Base-by-base conservation (phyloP, 192 early-diverging fungal genomes). In the Dissophora ornata region DNA sequence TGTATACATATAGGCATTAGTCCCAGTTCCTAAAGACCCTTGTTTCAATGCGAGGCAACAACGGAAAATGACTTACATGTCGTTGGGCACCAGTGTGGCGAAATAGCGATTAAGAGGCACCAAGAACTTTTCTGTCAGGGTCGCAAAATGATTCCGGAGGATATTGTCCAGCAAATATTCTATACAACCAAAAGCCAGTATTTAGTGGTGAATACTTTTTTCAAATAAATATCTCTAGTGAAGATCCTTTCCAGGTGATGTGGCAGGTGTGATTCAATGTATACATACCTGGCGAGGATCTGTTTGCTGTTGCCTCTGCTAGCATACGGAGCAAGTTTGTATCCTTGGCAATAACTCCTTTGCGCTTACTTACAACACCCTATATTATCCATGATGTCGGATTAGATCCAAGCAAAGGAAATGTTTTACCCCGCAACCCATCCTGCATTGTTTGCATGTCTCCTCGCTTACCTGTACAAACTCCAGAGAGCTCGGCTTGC, bases 101-200 rank as follows among this genome's bases (percentile, higher is more conserved):
- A 97, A 99, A 71, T 98, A 94, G 15, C 94, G 89, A 67, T 98
- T 94, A 53, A 99, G 81, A n/a, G 97, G 97, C 26, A 93, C 94
- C 63, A 99, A 79, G 66, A 99, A 97, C 81, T 92, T 87, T 66
- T 96, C 95, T 0, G 96, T 96, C 44, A 99, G 78, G 47, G 97
- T 96, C 18, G 93, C 86, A 87, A 98, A 98, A 75, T 99, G 89
- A 49, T 95, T 83, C 24, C 97, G 85, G 41, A 99, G 80, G 70
- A 91, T 91, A 80, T 99, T 99, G 84, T 99, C 94, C 42, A 98
- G 71, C n/a, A 90, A 59, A 85, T 81, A 91, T 38, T 83, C 89
- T 86, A 70, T 18, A n/a, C n/a, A n/a, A n/a, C n/a, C n/a, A n/a
- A n/a, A n/a, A n/a, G n/a, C n/a, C n/a, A n/a, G n/a, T n/a, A n/a